Evolutionary conservation across 192 early-diverging fungal species (phyloP).

Genomic region (Pilaira anomala): DNA sequence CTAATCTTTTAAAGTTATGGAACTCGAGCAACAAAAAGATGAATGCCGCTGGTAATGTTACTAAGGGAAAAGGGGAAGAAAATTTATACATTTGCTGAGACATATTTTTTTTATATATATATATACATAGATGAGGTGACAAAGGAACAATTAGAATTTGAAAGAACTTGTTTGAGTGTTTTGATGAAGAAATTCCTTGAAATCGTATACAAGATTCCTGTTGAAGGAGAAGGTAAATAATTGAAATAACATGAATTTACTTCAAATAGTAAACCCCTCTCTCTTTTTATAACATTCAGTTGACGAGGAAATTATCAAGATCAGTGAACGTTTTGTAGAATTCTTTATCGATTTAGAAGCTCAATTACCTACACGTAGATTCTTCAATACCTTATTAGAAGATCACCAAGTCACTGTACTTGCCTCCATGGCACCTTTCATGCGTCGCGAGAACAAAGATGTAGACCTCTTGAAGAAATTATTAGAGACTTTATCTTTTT

Average conservation of each 20-base stretch:
- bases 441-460: constrained; percentile 33
- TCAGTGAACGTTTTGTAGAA: constrained; percentile 74
- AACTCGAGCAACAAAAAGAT: constrained; percentile 56
- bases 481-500: constrained; percentile 64
- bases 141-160: constrained; percentile 52
- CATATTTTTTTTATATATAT: neutral
- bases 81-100: neutral
- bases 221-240: constrained; percentile 46
- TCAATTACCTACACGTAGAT: constrained; percentile 91
- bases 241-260: neutral
- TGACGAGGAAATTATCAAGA: constrained; percentile 48
- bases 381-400: constrained; percentile 71
- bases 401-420: constrained; percentile 74
- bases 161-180: constrained; percentile 63
- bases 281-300: constrained; percentile 22
- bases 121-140: constrained; percentile 36
- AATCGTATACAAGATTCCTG: constrained; percentile 53
- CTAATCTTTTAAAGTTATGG: constrained; percentile 67
- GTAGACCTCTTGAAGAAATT: constrained; percentile 60
- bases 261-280: neutral
- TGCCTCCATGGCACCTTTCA: constrained; percentile 46
- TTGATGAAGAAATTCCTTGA: constrained; percentile 65
- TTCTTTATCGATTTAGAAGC: constrained; percentile 84
- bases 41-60: constrained; percentile 48
- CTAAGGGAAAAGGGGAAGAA: constrained; percentile 4